phyloP scores from a whole-genome alignment of 495 filamentous ascomycete genomes.

The Tuber indicum region DNA sequence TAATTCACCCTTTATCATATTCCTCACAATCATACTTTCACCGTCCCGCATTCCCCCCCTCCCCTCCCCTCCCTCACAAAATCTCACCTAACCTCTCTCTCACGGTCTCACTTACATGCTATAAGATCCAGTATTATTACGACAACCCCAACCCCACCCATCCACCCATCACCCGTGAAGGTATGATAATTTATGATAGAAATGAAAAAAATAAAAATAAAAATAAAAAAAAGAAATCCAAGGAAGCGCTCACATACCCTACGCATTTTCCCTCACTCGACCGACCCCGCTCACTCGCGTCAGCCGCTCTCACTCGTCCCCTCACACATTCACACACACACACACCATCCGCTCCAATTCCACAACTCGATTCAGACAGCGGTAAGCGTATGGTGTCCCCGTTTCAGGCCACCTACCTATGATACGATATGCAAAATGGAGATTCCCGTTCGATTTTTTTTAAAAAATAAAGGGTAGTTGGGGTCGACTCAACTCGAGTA shows the following conservation, averaged over 20 bases:
- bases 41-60: neutral
- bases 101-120: neutral
- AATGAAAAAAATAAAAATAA: neutral
- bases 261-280: slow-evolving; percentile 4
- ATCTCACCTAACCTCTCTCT: neutral
- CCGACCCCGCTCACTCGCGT: slow-evolving; percentile 6
- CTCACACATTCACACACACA: neutral
- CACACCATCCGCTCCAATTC: neutral
- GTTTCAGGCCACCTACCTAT: neutral
- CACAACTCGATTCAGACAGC: neutral
- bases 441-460: neutral
- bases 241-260: neutral
- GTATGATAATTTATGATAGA: neutral
- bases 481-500: neutral
- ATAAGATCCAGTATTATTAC: neutral
- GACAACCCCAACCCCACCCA: neutral
- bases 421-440: slow-evolving; percentile 1
- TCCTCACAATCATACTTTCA: neutral
- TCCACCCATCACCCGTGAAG: neutral
- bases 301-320: slow-evolving; percentile 5
- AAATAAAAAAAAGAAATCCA: neutral
- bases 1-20: neutral
- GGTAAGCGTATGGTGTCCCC: neutral
- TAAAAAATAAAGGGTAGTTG: neutral
- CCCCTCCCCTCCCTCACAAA: neutral